phyloP scores from a whole-genome alignment of 257 asterid species.

The Pogostemon cablin region DNA sequence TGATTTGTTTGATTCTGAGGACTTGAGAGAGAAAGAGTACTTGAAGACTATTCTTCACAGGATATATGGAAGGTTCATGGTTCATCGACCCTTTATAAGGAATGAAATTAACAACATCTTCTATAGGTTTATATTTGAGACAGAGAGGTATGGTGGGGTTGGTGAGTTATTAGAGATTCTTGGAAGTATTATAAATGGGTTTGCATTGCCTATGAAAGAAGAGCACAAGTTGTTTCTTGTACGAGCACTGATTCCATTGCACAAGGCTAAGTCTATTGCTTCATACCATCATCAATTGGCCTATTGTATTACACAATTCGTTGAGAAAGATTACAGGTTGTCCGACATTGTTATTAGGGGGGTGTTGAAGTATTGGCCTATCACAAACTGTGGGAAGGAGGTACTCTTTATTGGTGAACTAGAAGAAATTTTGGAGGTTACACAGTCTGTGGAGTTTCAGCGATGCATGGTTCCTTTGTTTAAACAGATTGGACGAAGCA shows the following conservation, averaged over 20 bases:
- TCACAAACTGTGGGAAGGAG: constrained; percentile 86
- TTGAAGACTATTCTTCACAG: constrained; percentile 87
- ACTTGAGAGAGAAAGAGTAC: constrained; percentile 87
- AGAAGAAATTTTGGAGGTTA: constrained; percentile 83
- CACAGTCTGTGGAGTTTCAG: constrained; percentile 78
- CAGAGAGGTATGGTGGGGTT: constrained; percentile 76
- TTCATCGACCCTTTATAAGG: constrained; percentile 86
- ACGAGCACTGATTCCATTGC: constrained; percentile 89
- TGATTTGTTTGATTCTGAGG: constrained; percentile 82
- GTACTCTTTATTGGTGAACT: constrained; percentile 87
- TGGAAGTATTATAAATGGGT: constrained; percentile 81
- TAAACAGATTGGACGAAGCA: constrained; percentile 76
- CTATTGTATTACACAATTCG: constrained; percentile 72
- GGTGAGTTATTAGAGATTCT: constrained; percentile 84
- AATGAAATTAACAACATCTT: constrained; percentile 72
- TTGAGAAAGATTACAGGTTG: constrained; percentile 88
- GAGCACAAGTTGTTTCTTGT: constrained; percentile 89
- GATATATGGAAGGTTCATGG: constrained; percentile 90
- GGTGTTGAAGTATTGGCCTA: constrained; percentile 86
- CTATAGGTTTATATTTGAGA: constrained; percentile 77
- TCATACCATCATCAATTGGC: constrained; percentile 78
- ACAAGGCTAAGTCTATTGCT: constrained; percentile 68
- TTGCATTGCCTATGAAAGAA: constrained; percentile 93
- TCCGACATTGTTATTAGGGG: constrained; percentile 76
- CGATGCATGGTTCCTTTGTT: constrained; percentile 88